Evolutionary conservation across 2,329 filamentous ascomycete genomes (phyloP).

Genomic region (Beauveria sp.): DNA sequence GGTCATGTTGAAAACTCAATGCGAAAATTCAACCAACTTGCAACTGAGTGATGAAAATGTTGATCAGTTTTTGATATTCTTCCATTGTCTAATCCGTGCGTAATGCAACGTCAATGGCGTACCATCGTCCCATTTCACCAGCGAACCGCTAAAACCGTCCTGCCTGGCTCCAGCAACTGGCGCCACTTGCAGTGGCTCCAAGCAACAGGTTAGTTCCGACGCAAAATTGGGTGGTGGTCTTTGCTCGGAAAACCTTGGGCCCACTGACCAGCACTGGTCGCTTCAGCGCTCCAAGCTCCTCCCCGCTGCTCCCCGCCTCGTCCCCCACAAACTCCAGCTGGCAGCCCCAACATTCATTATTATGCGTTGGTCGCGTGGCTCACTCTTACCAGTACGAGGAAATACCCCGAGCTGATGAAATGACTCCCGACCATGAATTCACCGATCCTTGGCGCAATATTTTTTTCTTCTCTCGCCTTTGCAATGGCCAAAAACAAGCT

Average conservation of each 20-base stretch:
- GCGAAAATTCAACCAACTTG: too few species aligned
- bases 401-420: not conserved
- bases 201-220: too few species aligned
- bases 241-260: too few species aligned
- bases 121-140: too few species aligned
- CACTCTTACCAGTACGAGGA: not conserved
- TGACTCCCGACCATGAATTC: not conserved
- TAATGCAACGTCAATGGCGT: too few species aligned
- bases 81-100: too few species aligned
- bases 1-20: too few species aligned
- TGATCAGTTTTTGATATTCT: rapidly evolving
- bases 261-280: not conserved
- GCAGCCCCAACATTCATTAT: not conserved
- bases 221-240: too few species aligned
- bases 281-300: not conserved
- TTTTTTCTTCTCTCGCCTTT: not conserved
- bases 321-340: constrained; percentile 5
- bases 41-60: too few species aligned
- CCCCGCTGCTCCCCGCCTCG: not conserved
- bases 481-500: not conserved
- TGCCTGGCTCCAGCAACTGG: too few species aligned
- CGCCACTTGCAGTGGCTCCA: too few species aligned
- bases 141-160: too few species aligned
- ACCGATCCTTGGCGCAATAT: not conserved
- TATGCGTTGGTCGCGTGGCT: not conserved